Evolutionary conservation across 2,329 filamentous ascomycete genomes (phyloP), one percentile per base, ranked within the genome.

Genomic region (Zymoseptoria crescenta): DNA sequence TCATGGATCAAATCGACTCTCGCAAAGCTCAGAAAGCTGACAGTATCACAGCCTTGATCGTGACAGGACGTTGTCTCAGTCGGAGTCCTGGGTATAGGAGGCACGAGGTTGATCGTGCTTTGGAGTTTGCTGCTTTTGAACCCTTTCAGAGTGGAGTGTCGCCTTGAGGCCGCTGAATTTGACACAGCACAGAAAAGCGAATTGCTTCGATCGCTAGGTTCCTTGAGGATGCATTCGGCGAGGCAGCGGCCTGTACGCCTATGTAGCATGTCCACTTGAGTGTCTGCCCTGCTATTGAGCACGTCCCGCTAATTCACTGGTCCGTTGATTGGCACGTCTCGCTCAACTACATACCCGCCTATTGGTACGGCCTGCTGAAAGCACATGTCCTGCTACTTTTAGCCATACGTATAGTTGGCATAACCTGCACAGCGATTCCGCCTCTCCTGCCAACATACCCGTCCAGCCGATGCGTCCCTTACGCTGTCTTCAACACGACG

Each of bases 61-160:
- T 70, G 35, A 67, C 71, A 29, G 71, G 65, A 19, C 70, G 77
- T 24, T 79, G 77, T 61, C 69, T 79, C 8, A 76, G 76, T n/a
- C 70, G 75, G 30, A 67, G 74, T 8, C 75, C 77, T 3, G 77
- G 77, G 0, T 79, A 76, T 59, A 71, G 75, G 59, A 69, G 73
- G 52, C 72, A 72, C 51, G 74, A 77, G 64, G 71, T 79, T 13
- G 76, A 79, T 65, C 57, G 65, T 49, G 76, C 76, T 16, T 68
- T 79, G 54, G 66, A 60, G 20, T 59, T 67, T 20, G 59, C 67
- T 21, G 64, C 62, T 9, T 68, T 69, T 30, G 66, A 65, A 16
- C 35, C 35, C 35, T 16, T n/a, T 6, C 35, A 10, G 35, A 45
- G 35, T 45, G 4, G 16, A 5, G 2, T 45, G 3, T n/a, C 10